Evolutionary conservation across 345 rosid genomes (phyloP), one percentile per base, ranked within the genome.

Genomic region (Reutealis trisperma): DNA sequence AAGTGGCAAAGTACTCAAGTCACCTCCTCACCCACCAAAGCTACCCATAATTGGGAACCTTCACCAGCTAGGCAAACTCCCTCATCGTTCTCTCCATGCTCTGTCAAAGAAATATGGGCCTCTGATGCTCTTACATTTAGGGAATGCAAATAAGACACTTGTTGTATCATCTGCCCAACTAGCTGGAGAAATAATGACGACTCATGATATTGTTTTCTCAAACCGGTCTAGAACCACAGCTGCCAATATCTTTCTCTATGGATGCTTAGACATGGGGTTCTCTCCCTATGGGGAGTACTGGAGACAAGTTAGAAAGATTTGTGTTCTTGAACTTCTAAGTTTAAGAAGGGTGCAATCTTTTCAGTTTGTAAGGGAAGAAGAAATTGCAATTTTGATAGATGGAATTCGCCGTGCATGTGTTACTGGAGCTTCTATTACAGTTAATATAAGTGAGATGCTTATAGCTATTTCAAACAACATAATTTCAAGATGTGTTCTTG

Each of bases 21-120:
- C 68, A 13, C 85, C 78, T 71, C 85, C 85, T 60, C 67, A 72
- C 44, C 82, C 80, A 61, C 54, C 72, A 15, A 79, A 47, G 60
- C 25, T 79, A 25, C 85, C 83, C 0, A 5, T 79, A 47, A 76
- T 79, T 5, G 85, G 85, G 7, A 79, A 83, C 72, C 68, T 83
- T 21, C 80, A 83, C 75, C 76, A 68, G 25, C 45, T 75, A 9
- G 75, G 80, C 34, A 55, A 8, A 37, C 75, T 67, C 5, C 83
- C 75, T 16, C 80, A 76, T n/a, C 74, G 77, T 8, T 34, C 63
- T 8, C n/a, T 79, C 57, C 72, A 30, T 22, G 30, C 62, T 11
- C 74, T 80, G 7, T 79, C 86, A 3, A 22, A 25, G 25, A 79
- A 83, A 24, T 77, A 70, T 62, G 86, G 86, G 18, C 79, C 81